These are phyloP conservation scores for Trichocladium uniseriatum DNA, from an alignment of 495 filamentous ascomycete genomes.

Conservation along the genomic window DNA sequence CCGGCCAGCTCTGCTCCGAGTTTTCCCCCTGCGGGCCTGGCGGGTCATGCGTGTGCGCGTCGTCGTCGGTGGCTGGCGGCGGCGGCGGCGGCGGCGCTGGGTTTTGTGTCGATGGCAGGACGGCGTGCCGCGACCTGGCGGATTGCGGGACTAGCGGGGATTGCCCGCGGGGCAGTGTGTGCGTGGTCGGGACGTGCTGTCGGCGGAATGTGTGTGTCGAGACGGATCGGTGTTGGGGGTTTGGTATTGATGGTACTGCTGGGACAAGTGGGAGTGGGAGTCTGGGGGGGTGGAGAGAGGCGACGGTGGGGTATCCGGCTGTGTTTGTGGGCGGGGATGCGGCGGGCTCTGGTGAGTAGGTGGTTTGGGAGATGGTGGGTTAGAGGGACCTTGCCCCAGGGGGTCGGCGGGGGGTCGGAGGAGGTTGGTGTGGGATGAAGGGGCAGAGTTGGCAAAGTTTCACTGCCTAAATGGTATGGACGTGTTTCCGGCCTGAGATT, in stretches of 20 bases:
- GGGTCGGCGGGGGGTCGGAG: too few relatives aligned
- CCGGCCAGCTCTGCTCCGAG: slow-evolving; percentile 15
- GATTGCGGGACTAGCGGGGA: slow-evolving; percentile 14
- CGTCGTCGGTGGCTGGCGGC: too few relatives aligned
- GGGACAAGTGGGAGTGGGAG: neutral
- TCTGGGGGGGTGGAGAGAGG: neutral
- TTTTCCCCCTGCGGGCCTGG: slow-evolving; percentile 24
- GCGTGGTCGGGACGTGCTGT: slow-evolving; percentile 19
- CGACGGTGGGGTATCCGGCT: neutral
- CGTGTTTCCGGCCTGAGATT: too few relatives aligned
- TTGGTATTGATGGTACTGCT: too few relatives aligned
- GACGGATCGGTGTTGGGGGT: slow-evolving; percentile 15
- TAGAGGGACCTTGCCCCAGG: too few relatives aligned
- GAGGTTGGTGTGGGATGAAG: too few relatives aligned
- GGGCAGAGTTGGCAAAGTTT: too few relatives aligned
- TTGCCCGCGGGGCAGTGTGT: slow-evolving; percentile 17
- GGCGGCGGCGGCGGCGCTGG: slow-evolving; percentile 7
- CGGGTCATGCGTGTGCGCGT: slow-evolving; percentile 13
- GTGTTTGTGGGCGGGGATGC: neutral
- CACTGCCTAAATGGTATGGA: too few relatives aligned
- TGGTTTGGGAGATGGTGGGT: too few relatives aligned
- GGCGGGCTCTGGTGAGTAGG: neutral
- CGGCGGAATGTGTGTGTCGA: slow-evolving; percentile 17
- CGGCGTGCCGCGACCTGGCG: slow-evolving; percentile 13
- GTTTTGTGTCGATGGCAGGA: slow-evolving; percentile 16